phyloP scores from a whole-genome alignment of 73 alveolate genomes.

The Diophrys appendiculata region DNA sequence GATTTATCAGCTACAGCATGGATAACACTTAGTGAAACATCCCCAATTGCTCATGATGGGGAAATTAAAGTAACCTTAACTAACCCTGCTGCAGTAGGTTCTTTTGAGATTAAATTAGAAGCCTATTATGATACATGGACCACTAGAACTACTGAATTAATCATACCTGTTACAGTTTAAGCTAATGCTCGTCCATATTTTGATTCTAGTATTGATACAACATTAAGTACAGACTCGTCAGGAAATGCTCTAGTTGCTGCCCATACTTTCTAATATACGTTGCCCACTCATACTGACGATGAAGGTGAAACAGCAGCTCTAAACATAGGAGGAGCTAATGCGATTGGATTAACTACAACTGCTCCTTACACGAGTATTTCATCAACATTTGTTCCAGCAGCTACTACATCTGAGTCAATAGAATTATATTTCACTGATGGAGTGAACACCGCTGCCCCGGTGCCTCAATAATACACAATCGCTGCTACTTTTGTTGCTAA shows the following conservation, averaged over 20 bases:
- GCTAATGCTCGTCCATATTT: neutral
- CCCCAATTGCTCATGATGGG: neutral
- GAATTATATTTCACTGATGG: too few relatives aligned
- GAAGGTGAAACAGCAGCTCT: neutral
- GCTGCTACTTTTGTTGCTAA: too few relatives aligned
- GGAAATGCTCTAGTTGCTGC: neutral
- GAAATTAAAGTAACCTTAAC: neutral
- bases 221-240: neutral
- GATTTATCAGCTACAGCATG: neutral
- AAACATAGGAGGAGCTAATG: too few relatives aligned
- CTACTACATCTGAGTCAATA: too few relatives aligned
- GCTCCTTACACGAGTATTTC: too few relatives aligned
- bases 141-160: neutral
- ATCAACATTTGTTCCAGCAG: too few relatives aligned
- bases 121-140: conserved; percentile 1
- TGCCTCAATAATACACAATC: too few relatives aligned
- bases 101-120: neutral
- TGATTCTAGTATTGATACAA: neutral
- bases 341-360: too few relatives aligned
- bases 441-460: too few relatives aligned
- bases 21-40: neutral
- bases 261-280: neutral
- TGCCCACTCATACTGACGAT: neutral
- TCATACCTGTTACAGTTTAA: neutral
- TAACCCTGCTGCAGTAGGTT: neutral